phyloP scores from a whole-genome alignment of 2,329 filamentous ascomycete species.

The Cordyceps farinosa region DNA sequence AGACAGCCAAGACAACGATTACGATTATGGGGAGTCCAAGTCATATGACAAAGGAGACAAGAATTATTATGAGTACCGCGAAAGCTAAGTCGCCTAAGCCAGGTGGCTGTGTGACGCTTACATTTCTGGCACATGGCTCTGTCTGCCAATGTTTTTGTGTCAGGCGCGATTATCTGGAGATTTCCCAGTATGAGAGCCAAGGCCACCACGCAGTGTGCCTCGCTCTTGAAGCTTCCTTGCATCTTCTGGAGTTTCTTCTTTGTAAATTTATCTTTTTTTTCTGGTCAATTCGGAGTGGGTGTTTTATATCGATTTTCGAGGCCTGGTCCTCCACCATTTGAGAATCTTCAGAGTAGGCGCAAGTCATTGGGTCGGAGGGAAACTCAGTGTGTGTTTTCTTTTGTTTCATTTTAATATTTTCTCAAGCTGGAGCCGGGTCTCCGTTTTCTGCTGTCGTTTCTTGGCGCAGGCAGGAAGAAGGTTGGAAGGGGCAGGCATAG shows the following conservation, averaged over 20 bases:
- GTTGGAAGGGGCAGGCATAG: slow-evolving; percentile 8
- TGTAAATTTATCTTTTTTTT: not conserved
- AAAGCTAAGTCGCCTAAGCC: not conserved
- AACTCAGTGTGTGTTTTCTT: not conserved
- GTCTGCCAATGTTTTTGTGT: not conserved
- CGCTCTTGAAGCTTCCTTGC: slow-evolving; percentile 2
- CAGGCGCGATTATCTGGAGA: not conserved
- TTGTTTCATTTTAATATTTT: not conserved
- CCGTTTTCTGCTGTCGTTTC: not conserved
- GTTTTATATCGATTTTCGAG: not conserved
- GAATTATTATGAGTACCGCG: slow-evolving; percentile 40
- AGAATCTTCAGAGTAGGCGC: slow-evolving; percentile 4
- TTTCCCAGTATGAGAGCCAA: not conserved
- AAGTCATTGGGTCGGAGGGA: slow-evolving; percentile 4
- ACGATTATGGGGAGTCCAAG: slow-evolving; percentile 38
- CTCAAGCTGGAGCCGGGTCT: not conserved
- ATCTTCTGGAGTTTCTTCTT: slow-evolving; percentile 12
- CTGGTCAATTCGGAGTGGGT: not conserved
- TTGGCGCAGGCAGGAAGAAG: not conserved
- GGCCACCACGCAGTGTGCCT: not conserved
- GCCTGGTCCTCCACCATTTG: not conserved
- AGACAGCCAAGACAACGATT: slow-evolving; percentile 35
- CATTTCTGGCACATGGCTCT: not conserved
- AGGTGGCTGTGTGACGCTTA: not conserved
- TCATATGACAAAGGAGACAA: slow-evolving; percentile 38